Percentiles rank a stretch among this genome's conserved stretches.
These are phyloP conservation scores for Solanum pinnatisectum DNA, from an alignment of 257 asterid species.

Conservation along the genomic window DNA sequence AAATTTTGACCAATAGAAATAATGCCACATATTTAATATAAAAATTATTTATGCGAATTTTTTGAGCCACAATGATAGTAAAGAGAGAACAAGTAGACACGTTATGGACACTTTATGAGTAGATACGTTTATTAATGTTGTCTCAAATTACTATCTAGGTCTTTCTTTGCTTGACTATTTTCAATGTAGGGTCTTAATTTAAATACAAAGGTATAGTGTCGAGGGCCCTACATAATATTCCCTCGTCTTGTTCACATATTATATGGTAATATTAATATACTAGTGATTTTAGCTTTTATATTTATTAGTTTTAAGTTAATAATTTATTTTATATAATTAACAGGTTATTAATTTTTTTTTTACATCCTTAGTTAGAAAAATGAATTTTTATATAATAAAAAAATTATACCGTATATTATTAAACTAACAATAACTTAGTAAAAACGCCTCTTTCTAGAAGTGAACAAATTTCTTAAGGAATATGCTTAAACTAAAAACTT, in stretches of 20 bases:
- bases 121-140: not conserved
- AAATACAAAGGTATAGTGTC: not conserved
- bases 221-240: not conserved
- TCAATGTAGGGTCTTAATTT: not conserved
- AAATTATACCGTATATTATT: too few relatives aligned
- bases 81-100: not conserved
- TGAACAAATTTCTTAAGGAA: too few relatives aligned
- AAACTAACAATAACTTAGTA: too few relatives aligned
- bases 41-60: too few relatives aligned
- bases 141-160: not conserved
- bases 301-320: not conserved
- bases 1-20: too few relatives aligned
- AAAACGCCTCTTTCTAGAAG: too few relatives aligned
- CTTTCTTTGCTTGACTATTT: not conserved
- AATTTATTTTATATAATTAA: not conserved
- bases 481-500: too few relatives aligned
- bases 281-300: not conserved
- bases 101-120: not conserved
- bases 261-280: too few relatives aligned
- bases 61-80: not conserved
- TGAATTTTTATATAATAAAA: too few relatives aligned
- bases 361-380: too few relatives aligned
- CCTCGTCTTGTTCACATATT: not conserved
- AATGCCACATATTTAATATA: too few relatives aligned
- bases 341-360: not conserved